phyloP scores from a whole-genome alignment of 2,329 filamentous ascomycete genomes.

The Nemania bipapillata region DNA sequence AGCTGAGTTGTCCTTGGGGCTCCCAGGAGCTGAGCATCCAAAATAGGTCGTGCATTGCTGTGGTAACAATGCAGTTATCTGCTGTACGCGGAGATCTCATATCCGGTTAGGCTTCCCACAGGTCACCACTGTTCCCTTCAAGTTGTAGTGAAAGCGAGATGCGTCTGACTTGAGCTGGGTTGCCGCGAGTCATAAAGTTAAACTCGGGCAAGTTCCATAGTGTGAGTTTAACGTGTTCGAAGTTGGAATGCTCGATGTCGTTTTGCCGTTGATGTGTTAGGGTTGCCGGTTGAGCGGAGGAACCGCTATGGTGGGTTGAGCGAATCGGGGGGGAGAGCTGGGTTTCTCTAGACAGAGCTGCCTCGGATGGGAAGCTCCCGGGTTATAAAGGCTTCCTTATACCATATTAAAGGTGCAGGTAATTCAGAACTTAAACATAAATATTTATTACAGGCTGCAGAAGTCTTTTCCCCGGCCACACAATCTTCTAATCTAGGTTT shows the following conservation, averaged over 20 bases:
- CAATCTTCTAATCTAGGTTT: no score
- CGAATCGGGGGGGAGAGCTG: slow-evolving; percentile 8
- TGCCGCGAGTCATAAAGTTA: slow-evolving; percentile 7
- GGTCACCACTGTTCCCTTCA: slow-evolving; percentile 22
- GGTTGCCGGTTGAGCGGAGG: slow-evolving; percentile 18
- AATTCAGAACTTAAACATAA: no score
- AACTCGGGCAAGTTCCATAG: slow-evolving; percentile 21
- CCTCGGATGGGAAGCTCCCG: slow-evolving; percentile 7
- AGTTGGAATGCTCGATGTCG: slow-evolving; percentile 20
- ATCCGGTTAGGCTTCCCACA: slow-evolving; percentile 10
- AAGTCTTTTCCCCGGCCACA: no score
- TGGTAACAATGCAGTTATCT: slow-evolving; percentile 17
- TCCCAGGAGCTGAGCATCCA: slow-evolving; percentile 20
- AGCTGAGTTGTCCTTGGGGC: slow-evolving; percentile 17
- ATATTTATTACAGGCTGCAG: no score
- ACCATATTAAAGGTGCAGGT: not conserved
- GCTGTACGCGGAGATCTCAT: slow-evolving; percentile 15
- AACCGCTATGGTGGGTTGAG: slow-evolving; percentile 13
- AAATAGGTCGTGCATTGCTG: slow-evolving; percentile 20
- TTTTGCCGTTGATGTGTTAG: slow-evolving; percentile 17
- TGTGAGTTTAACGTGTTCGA: slow-evolving; percentile 22
- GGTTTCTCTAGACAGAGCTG: slow-evolving; percentile 20
- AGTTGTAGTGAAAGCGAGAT: slow-evolving; percentile 24
- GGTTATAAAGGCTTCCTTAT: slow-evolving; percentile 16
- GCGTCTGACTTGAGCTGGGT: slow-evolving; percentile 22